phyloP scores from a whole-genome alignment of 2,329 filamentous ascomycete genomes.

The Fusarium sacchari region DNA sequence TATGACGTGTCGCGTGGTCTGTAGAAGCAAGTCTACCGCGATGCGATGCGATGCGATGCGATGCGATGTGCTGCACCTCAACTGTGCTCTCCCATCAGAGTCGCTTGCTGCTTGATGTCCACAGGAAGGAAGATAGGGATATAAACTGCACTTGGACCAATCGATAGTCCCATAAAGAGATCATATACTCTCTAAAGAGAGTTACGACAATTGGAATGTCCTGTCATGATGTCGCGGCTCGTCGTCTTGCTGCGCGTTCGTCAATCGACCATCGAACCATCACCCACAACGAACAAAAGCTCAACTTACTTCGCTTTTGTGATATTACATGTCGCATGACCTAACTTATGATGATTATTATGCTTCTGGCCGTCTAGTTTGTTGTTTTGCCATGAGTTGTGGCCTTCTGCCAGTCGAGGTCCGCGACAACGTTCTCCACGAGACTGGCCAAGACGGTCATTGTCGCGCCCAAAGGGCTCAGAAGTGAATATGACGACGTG shows the following conservation, averaged over 20 bases:
- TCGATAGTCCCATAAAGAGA: rapidly evolving
- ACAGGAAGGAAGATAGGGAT: neutral
- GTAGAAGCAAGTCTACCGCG: neutral
- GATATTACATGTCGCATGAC: rapidly evolving
- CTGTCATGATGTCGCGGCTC: too few species aligned
- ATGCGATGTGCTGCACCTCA: neutral
- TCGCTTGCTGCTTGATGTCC: neutral
- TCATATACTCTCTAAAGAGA: rapidly evolving
- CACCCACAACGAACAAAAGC: neutral
- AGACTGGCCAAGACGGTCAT: neutral
- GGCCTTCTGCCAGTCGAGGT: neutral
- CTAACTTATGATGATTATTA: rapidly evolving
- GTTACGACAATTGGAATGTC: rapidly evolving
- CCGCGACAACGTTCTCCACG: neutral
- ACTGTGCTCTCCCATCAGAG: neutral
- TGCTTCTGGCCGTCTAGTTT: rapidly evolving
- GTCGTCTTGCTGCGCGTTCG: rapidly evolving
- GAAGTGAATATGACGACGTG: rapidly evolving
- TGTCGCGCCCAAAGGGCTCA: rapidly evolving
- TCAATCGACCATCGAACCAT: neutral
- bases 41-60: neutral
- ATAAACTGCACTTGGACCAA: rapidly evolving
- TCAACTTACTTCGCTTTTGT: neutral
- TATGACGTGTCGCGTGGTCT: rapidly evolving
- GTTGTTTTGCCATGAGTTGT: too few species aligned